Conservation (phyloP, 495 filamentous ascomycete species). For the Margaritispora aquatica region DNA sequence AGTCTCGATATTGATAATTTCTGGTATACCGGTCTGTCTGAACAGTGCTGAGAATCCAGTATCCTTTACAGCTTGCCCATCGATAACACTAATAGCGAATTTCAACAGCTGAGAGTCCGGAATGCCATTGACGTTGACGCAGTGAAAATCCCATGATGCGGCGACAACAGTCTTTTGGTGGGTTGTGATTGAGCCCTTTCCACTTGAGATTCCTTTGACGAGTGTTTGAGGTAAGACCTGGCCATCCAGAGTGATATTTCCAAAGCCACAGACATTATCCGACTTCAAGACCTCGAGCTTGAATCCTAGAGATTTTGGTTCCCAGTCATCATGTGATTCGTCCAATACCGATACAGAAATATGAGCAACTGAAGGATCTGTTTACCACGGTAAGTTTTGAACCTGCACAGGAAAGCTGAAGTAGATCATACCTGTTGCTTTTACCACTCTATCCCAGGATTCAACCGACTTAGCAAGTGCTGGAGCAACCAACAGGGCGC, state of each 20-base stretch:
- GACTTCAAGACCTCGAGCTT: conserved; percentile 5
- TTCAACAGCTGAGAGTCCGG: conserved; percentile 40
- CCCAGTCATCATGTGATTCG: conserved; percentile 9
- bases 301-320: not conserved
- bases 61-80: conserved; percentile 27
- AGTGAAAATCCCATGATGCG: conserved; percentile 21
- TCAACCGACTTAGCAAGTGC: not conserved
- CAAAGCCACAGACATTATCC: conserved; percentile 29
- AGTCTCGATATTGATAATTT: conserved; percentile 33
- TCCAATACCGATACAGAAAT: conserved; percentile 10
- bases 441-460: not conserved
- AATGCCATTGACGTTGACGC: conserved; percentile 30
- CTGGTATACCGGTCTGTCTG: conserved; percentile 34
- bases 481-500: conserved; percentile 12
- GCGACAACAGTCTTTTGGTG: not conserved
- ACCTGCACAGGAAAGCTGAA: too few species aligned
- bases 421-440: not conserved
- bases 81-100: conserved; percentile 35
- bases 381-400: not conserved
- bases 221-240: conserved; percentile 27
- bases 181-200: conserved; percentile 14
- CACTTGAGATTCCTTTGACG: conserved; percentile 19
- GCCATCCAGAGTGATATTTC: conserved; percentile 32
- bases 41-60: conserved; percentile 40
- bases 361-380: conserved; percentile 13